Evolutionary conservation across 2,329 filamentous ascomycete genomes (phyloP).

Genomic region (Xylariaceae sp.): DNA sequence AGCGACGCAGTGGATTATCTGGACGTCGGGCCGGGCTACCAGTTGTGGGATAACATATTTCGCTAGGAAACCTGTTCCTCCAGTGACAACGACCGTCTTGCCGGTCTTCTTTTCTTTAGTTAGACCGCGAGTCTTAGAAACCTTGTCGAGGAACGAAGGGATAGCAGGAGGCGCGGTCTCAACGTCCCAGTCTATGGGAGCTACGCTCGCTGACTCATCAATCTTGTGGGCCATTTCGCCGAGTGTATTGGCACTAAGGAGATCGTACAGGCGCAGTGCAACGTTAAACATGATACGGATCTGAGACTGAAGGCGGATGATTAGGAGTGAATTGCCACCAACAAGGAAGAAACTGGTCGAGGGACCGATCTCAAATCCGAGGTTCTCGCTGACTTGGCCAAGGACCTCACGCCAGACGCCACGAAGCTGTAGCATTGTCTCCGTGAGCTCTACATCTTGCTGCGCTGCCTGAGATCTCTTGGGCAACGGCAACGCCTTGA

Average conservation of each 20-base stretch:
- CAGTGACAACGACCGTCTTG: conserved; percentile 28
- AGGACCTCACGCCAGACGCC: conserved; percentile 14
- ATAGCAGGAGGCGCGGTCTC: conserved; percentile 24
- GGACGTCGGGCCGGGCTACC: not conserved
- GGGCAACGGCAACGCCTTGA: conserved; percentile 18
- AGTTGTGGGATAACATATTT: conserved; percentile 17
- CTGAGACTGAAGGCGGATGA: conserved; percentile 18
- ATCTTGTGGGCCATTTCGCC: conserved; percentile 23
- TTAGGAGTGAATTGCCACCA: conserved; percentile 31
- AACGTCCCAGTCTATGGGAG: conserved; percentile 23
- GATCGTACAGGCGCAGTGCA: conserved; percentile 11
- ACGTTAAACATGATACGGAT: conserved; percentile 18
- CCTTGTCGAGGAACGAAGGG: conserved; percentile 11
- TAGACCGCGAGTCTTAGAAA: not conserved
- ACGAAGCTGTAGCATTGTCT: conserved; percentile 9
- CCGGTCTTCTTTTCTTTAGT: not conserved
- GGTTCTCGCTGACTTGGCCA: not conserved
- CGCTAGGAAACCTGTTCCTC: conserved; percentile 25
- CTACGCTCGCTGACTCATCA: not conserved
- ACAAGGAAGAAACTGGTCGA: conserved; percentile 32
- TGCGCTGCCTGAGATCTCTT: not conserved
- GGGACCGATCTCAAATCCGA: conserved; percentile 1
- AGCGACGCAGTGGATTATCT: conserved; percentile 28
- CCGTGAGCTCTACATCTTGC: conserved; percentile 3
- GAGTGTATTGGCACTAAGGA: conserved; percentile 25